These are phyloP conservation scores for Lepidopterella palustris DNA, from an alignment of 495 filamentous ascomycete species.

Conservation along the genomic window DNA sequence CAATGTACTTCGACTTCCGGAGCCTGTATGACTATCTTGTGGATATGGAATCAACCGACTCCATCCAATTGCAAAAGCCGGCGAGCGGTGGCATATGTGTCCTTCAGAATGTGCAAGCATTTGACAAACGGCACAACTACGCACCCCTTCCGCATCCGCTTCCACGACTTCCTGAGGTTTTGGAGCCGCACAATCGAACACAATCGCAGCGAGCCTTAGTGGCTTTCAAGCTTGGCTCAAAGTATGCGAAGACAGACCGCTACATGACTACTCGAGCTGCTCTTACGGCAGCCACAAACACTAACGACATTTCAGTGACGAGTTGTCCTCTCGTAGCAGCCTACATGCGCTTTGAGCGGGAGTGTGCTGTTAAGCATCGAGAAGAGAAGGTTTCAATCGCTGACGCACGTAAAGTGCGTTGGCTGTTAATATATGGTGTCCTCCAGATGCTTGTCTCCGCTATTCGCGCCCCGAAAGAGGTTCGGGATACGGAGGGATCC, in stretches of 20 bases:
- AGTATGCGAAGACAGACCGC: constrained; percentile 30
- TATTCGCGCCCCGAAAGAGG: constrained; percentile 35
- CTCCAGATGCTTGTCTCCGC: constrained; percentile 49
- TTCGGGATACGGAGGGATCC: constrained; percentile 30
- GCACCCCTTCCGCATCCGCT: constrained; percentile 49
- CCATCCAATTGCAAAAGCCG: constrained; percentile 31
- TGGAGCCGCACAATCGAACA: constrained; percentile 8
- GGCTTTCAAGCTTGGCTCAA: constrained; percentile 31
- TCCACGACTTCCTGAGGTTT: constrained; percentile 49
- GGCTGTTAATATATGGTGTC: constrained; percentile 66
- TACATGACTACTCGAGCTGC: constrained; percentile 30
- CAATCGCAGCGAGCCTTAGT: constrained; percentile 29
- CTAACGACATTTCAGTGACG: constrained; percentile 27
- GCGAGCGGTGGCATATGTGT: constrained; percentile 54
- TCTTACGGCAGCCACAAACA: constrained; percentile 41
- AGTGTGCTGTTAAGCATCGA: constrained; percentile 31
- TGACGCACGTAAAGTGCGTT: constrained; percentile 47
- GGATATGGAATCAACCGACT: constrained; percentile 43
- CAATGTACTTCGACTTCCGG: constrained; percentile 57
- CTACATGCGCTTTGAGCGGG: constrained; percentile 43
- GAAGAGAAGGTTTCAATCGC: constrained; percentile 39
- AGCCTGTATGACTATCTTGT: constrained; percentile 57
- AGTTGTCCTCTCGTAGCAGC: constrained; percentile 38
- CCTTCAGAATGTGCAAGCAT: constrained; percentile 51
- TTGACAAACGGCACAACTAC: constrained; percentile 52